phyloP scores from a whole-genome alignment of 2,329 filamentous ascomycete genomes.

The Venturia pyrina region DNA sequence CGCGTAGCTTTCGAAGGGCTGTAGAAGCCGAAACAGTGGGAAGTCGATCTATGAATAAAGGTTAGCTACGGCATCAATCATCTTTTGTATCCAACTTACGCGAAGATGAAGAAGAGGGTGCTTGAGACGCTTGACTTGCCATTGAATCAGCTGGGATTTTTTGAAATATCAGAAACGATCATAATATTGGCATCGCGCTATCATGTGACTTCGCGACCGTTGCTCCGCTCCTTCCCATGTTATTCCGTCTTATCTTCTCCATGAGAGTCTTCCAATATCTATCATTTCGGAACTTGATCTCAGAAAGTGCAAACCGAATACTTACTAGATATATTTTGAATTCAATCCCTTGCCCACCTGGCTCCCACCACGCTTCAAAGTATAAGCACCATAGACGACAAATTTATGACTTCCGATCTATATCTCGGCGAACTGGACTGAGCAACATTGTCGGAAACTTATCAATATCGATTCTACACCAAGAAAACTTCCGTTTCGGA shows the following conservation, averaged over 20 bases:
- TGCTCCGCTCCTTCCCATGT: background rate
- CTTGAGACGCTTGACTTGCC: background rate
- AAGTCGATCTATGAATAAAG: slow-evolving; percentile 50
- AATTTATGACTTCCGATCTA: no score
- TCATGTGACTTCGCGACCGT: background rate
- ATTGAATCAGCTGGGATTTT: background rate
- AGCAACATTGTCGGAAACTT: no score
- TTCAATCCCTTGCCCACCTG: no score
- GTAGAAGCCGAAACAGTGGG: slow-evolving; percentile 69
- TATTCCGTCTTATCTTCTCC: background rate
- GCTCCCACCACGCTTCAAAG: no score
- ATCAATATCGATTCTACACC: no score
- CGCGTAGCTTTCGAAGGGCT: slow-evolving; percentile 52
- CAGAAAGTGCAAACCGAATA: no score
- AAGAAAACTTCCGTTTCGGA: no score
- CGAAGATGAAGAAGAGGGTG: slow-evolving; percentile 20
- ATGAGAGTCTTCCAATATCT: no score
- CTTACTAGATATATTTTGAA: no score
- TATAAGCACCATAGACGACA: no score
- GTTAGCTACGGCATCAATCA: slow-evolving; percentile 16
- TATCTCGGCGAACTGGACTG: no score
- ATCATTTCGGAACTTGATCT: no score
- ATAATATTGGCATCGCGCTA: background rate
- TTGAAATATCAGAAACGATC: background rate
- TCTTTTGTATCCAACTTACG: slow-evolving; percentile 22